Evolutionary conservation across 1,139 yeast genomes (phyloP).

Genomic region (Taphrina wiesneri): DNA sequence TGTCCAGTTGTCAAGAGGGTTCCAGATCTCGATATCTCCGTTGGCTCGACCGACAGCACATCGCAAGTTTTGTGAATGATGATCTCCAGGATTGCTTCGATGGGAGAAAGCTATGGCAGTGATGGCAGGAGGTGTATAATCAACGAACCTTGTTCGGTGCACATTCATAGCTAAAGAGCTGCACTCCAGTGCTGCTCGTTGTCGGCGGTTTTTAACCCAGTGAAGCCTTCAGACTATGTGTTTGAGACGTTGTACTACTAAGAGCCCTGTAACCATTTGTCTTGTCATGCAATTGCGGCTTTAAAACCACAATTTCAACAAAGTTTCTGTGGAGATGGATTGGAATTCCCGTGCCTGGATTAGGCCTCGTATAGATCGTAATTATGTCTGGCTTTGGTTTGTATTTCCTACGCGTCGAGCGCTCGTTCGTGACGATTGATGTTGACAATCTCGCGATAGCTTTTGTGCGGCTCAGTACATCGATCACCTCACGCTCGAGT

Average conservation of each 20-base stretch:
- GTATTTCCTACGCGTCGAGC: not conserved
- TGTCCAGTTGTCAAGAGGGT: constrained; percentile 67
- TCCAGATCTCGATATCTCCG: constrained; percentile 97
- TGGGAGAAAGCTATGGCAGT: constrained; percentile 83
- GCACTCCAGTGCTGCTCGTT: too few species aligned
- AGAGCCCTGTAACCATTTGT: too few species aligned
- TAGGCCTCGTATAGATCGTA: not conserved
- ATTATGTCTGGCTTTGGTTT: not conserved
- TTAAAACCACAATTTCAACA: too few species aligned
- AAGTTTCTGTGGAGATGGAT: constrained; percentile 6
- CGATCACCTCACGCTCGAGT: too few species aligned
- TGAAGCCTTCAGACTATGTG: too few species aligned
- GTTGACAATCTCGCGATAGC: too few species aligned
- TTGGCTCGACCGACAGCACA: constrained; percentile 90
- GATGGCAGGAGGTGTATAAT: constrained; percentile 80
- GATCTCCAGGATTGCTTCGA: constrained; percentile 51
- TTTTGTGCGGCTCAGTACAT: too few species aligned
- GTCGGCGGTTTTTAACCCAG: too few species aligned
- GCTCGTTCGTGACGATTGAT: not conserved
- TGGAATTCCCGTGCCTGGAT: constrained; percentile 5
- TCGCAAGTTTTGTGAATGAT: constrained; percentile 56
- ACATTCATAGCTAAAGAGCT: constrained; percentile 57
- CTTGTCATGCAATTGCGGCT: too few species aligned
- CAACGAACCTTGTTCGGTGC: constrained; percentile 92
- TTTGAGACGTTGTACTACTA: too few species aligned